Evolutionary conservation across 2,329 filamentous ascomycete genomes (phyloP), one percentile per base, ranked within the genome.

Genomic region (Ceratocystis alfenasii): DNA sequence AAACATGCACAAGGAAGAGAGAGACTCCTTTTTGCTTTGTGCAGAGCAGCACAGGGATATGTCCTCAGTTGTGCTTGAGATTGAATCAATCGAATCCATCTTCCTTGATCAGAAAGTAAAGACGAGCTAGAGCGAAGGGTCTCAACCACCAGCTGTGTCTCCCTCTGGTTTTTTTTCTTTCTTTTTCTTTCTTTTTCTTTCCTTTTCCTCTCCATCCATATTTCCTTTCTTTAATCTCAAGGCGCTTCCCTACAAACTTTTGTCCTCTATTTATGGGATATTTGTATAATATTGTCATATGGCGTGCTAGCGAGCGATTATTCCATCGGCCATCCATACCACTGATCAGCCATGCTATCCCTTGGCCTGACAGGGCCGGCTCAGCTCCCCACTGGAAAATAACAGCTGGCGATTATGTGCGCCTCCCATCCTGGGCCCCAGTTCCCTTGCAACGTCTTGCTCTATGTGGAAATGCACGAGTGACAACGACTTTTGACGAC

Each of bases 251-350:
- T 36, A 50, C 17, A 63, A 46, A 15, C 12, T 3, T 45, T 63
- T 50, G n/a, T 33, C n/a, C 12, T 46, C 28, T 53, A 28, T 28
- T 25, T 20, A 28, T 15, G 48, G 8, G 1, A 15, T 59, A 8
- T 25, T n/a, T 59, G 28, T n/a, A n/a, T 2, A 30, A 30, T 33
- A 59, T 50, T 20, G n/a, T 12, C 55, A 36, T 33, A 20, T n/a
- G 15, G 44, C 61, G 44, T 63, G 61, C 61, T 63, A 50, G 61
- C 33, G 61, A 45, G 22, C 20, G 61, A 33, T 17, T 63, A 44
- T 63, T 63, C 61, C 61, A 63, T 63, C 44, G 44, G 30, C 61
- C 61, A 46, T 63, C 44, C 61, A 63, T 63, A 48, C 61, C 41
- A 63, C n/a, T 59, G 55, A 59, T 59, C 55, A 41, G 55, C 53